Evolutionary conservation across 169 alveolate genomes (phyloP).

Genomic region (Eimeria acervulina): DNA sequence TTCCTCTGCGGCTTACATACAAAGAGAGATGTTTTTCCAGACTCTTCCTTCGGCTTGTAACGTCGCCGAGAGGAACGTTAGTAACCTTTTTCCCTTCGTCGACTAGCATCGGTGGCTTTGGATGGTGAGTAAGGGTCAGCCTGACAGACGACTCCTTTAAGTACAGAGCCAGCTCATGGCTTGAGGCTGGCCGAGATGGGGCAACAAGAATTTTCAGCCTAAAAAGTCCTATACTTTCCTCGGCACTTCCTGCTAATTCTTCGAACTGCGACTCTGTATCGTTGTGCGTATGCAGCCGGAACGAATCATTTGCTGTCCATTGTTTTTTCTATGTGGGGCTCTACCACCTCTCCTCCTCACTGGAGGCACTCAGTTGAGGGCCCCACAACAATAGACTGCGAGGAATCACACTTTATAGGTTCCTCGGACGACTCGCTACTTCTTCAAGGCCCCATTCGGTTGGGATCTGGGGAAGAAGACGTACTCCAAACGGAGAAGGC

Average conservation of each 20-base stretch:
- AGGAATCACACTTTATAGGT: neutral
- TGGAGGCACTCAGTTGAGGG: constrained; percentile 48
- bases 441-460: constrained; percentile 30
- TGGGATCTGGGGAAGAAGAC: constrained; percentile 56
- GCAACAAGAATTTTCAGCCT: neutral
- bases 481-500: constrained; percentile 40
- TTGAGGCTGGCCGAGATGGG: neutral
- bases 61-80: neutral
- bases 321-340: constrained; percentile 43
- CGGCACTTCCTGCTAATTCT: neutral
- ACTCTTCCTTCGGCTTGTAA: neutral
- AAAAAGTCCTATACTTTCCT: too few relatives aligned
- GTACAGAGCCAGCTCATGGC: neutral
- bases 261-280: neutral
- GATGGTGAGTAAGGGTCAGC: neutral
- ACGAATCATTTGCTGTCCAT: neutral
- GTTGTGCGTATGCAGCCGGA: neutral
- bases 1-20: neutral
- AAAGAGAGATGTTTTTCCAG: constrained; percentile 9
- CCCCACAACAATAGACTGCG: neutral
- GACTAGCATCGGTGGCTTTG: neutral
- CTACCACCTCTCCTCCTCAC: constrained; percentile 23
- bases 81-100: neutral
- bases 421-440: constrained; percentile 20
- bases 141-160: neutral